phyloP scores from a whole-genome alignment of 2,329 filamentous ascomycete genomes.

The Gremmenia infestans region DNA sequence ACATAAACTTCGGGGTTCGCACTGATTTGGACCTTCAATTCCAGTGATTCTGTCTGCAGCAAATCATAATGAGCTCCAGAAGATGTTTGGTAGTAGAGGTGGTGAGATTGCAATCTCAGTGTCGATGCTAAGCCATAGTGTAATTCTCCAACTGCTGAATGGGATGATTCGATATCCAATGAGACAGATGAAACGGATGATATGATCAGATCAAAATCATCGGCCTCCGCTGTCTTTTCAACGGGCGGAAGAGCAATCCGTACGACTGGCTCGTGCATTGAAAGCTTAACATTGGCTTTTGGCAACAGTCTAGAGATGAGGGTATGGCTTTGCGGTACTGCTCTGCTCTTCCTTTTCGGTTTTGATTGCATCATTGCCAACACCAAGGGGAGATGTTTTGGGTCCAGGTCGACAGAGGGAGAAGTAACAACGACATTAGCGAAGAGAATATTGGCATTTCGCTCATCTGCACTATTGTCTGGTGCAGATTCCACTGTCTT shows the following conservation, averaged over 20 bases:
- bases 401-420: slow-evolving; percentile 87
- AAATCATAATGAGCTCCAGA: slow-evolving; percentile 79
- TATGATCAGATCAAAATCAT: slow-evolving; percentile 92
- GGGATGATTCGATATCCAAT: slow-evolving; percentile 91
- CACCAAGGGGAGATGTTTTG: slow-evolving; percentile 82
- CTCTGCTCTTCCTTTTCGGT: slow-evolving; percentile 37
- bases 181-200: slow-evolving; percentile 93
- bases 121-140: slow-evolving; percentile 84
- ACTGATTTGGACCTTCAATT: slow-evolving; percentile 78
- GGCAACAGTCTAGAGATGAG: slow-evolving; percentile 87
- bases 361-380: slow-evolving; percentile 66
- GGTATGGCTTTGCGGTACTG: slow-evolving; percentile 51
- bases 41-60: slow-evolving; percentile 80
- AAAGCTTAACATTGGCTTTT: slow-evolving; percentile 91
- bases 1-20: slow-evolving; percentile 84
- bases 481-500: slow-evolving; percentile 82
- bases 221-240: slow-evolving; percentile 56
- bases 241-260: slow-evolving; percentile 83
- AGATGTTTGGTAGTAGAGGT: slow-evolving; percentile 91
- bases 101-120: slow-evolving; percentile 77
- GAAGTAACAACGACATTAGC: slow-evolving; percentile 96
- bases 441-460: slow-evolving; percentile 93
- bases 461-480: slow-evolving; percentile 68
- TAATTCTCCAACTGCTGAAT: slow-evolving; percentile 75
- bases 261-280: slow-evolving; percentile 91